Evolutionary conservation across 441 rosid species (phyloP).

Genomic region (Erodium moschatum): DNA sequence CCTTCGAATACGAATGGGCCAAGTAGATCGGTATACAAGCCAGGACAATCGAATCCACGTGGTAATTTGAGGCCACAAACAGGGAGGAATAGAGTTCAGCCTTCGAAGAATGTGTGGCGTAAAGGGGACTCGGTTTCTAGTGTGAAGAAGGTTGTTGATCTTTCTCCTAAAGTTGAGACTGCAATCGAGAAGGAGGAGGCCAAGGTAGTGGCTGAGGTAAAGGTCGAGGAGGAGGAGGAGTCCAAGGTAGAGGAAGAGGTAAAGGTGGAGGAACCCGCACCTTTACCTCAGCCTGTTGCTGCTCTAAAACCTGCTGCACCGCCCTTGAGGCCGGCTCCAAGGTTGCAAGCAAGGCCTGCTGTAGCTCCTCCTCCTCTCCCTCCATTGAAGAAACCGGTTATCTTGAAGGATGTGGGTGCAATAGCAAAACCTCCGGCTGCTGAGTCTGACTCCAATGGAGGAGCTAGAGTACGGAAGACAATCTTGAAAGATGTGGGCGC

Average conservation of each 20-base stretch:
- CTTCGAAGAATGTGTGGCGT: slow-evolving; percentile 88
- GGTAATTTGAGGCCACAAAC: slow-evolving; percentile 23
- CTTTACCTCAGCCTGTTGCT: slow-evolving; percentile 25
- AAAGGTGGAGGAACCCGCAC: slow-evolving; percentile 18
- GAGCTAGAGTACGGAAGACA: no score
- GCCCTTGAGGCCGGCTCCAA: slow-evolving; percentile 60
- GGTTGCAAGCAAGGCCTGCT: slow-evolving; percentile 60
- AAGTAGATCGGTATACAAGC: slow-evolving; percentile 8
- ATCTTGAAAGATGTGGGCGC: background rate
- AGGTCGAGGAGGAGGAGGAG: slow-evolving; percentile 23
- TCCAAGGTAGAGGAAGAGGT: slow-evolving; percentile 23
- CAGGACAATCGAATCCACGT: slow-evolving; percentile 24
- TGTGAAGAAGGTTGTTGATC: slow-evolving; percentile 53
- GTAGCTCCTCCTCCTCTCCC: slow-evolving; percentile 43
- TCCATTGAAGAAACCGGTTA: slow-evolving; percentile 45
- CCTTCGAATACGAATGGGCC: background rate
- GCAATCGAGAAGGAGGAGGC: slow-evolving; percentile 27
- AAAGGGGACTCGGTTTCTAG: slow-evolving; percentile 70
- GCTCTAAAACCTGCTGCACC: slow-evolving; percentile 40
- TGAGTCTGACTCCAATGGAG: slow-evolving; percentile 26
- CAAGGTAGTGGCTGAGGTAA: slow-evolving; percentile 23
- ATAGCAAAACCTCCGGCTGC: slow-evolving; percentile 33
- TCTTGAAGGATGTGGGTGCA: slow-evolving; percentile 76
- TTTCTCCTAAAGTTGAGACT: slow-evolving; percentile 36
- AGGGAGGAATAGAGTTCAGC: slow-evolving; percentile 40